phyloP scores from a whole-genome alignment of 352 stramenopile species.

The Globisporangium iwayamae region DNA sequence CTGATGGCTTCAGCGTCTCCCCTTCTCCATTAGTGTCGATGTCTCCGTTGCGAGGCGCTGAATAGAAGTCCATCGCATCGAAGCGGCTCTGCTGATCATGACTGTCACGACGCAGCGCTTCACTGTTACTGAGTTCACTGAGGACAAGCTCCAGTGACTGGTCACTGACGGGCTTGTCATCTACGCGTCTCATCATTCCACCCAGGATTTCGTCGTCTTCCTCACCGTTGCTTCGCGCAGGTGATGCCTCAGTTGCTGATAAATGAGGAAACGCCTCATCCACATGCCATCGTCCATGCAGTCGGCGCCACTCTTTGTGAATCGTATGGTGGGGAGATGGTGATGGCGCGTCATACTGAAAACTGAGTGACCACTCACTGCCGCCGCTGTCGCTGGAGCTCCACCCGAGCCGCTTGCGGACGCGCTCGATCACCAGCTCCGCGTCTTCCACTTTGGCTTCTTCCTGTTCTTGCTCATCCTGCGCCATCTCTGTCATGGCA shows the following conservation, averaged over 20 bases:
- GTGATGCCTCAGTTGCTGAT: background rate
- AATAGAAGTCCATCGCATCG: background rate
- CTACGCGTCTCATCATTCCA: background rate
- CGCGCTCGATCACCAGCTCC: conserved; percentile 56
- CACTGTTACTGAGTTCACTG: conserved; percentile 1
- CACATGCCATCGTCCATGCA: too few species aligned
- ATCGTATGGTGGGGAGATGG: background rate
- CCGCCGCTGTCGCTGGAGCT: conserved; percentile 1
- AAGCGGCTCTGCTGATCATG: background rate
- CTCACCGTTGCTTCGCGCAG: background rate
- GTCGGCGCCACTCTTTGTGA: background rate
- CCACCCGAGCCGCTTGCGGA: conserved; percentile 52
- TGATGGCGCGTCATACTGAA: conserved; percentile 1
- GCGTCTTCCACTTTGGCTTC: conserved; percentile 32
- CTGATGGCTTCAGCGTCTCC: too few species aligned
- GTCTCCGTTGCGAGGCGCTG: background rate
- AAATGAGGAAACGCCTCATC: background rate
- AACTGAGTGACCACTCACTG: background rate
- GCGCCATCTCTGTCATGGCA: background rate
- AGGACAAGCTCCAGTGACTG: background rate
- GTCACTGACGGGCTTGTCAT: background rate
- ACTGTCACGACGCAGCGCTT: background rate
- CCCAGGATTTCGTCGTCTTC: conserved; percentile 4
- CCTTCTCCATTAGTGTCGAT: too few species aligned
- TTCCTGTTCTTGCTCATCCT: conserved; percentile 10